Percentiles rank a stretch among this genome's conserved stretches.
These are phyloP conservation scores for Rosa rugosa DNA, from an alignment of 306 rosid species.

Conservation along the genomic window DNA sequence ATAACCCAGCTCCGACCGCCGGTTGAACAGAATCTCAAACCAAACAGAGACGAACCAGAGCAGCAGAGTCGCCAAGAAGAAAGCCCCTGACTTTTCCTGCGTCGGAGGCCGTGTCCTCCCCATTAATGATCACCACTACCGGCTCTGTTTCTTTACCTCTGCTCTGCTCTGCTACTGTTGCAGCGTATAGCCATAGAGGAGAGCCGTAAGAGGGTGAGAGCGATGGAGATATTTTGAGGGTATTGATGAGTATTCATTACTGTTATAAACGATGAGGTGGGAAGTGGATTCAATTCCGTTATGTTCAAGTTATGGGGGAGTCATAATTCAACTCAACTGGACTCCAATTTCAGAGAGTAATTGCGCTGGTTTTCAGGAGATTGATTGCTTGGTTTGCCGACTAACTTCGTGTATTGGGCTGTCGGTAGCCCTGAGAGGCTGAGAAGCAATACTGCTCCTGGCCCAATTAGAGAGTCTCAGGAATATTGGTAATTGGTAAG, in stretches of 20 bases:
- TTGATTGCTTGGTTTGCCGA: background rate
- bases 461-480: background rate
- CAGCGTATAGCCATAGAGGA: background rate
- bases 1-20: conserved; percentile 47
- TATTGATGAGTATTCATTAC: background rate
- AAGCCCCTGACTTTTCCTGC: conserved; percentile 37
- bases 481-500: too few relatives aligned
- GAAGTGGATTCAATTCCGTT: background rate
- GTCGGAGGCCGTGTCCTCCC: conserved; percentile 22
- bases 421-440: background rate
- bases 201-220: background rate
- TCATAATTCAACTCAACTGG: background rate
- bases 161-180: background rate
- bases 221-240: background rate
- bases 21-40: conserved; percentile 50
- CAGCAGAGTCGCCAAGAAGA: conserved; percentile 60
- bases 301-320: background rate
- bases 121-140: conserved; percentile 21
- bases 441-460: background rate
- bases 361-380: background rate
- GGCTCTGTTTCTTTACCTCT: conserved; percentile 4
- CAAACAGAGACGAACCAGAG: conserved; percentile 57
- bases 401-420: background rate
- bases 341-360: background rate
- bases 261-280: background rate